phyloP scores from a whole-genome alignment of 129 eudicot genomes.

The Scalesia atractyloides region DNA sequence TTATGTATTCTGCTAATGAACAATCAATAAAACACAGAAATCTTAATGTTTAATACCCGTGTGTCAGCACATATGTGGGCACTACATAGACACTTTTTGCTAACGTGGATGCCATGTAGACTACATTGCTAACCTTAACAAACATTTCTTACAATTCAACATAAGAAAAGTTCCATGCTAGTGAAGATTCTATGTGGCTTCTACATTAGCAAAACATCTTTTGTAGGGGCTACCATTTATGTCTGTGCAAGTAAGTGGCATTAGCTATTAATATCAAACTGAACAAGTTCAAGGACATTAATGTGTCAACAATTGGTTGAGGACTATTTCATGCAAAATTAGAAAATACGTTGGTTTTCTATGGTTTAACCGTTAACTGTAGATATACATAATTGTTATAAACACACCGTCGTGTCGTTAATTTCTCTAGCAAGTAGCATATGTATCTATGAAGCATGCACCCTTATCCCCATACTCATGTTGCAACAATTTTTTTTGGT shows the following conservation, averaged over 20 bases:
- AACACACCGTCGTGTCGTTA: background rate
- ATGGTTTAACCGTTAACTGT: background rate
- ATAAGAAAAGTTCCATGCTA: background rate
- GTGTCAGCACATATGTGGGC: background rate
- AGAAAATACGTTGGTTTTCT: background rate
- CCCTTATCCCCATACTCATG: slow-evolving; percentile 3
- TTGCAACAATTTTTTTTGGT: background rate
- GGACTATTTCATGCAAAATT: background rate
- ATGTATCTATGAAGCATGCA: slow-evolving; percentile 2
- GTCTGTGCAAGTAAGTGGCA: background rate
- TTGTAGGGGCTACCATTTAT: background rate
- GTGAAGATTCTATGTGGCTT: background rate
- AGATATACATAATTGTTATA: background rate
- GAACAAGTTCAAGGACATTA: background rate
- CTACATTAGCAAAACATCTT: background rate
- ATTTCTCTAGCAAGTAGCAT: background rate
- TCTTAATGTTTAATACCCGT: too few species aligned
- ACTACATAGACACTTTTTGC: background rate
- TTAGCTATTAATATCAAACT: background rate
- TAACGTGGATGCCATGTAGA: slow-evolving; percentile 1
- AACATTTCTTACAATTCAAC: background rate
- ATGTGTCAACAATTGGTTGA: background rate
- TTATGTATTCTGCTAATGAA: too few species aligned
- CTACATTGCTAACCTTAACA: background rate
- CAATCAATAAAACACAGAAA: too few species aligned